These are phyloP conservation scores for Fraxinus americana DNA, from an alignment of 257 asterid genomes.

Conservation along the genomic window DNA sequence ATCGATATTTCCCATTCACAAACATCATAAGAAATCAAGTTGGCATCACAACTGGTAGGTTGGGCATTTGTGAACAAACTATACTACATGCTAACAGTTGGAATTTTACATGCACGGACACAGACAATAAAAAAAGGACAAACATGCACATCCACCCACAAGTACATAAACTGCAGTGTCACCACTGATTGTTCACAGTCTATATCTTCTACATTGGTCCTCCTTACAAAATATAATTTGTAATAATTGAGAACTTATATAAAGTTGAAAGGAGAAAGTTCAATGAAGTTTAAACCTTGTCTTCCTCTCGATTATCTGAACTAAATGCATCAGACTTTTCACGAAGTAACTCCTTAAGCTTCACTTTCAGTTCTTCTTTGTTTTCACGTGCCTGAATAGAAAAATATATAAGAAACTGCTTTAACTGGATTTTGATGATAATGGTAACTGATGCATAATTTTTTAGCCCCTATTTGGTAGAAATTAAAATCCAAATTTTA, in stretches of 20 bases:
- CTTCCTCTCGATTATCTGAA: slow-evolving; percentile 73
- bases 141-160: neutral
- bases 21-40: neutral
- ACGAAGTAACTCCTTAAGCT: slow-evolving; percentile 78
- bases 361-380: slow-evolving; percentile 78
- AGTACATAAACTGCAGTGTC: neutral
- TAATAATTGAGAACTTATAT: neutral
- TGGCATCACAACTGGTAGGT: neutral
- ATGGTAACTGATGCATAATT: slow-evolving; percentile 1
- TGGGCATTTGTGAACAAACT: neutral
- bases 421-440: neutral
- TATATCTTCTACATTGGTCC: neutral
- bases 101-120: neutral
- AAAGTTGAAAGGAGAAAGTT: neutral
- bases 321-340: slow-evolving; percentile 80
- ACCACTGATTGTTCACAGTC: neutral
- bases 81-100: neutral
- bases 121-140: neutral
- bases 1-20: neutral
- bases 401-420: slow-evolving; percentile 13
- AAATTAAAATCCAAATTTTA: too few species aligned
- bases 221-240: neutral
- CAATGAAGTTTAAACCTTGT: slow-evolving; percentile 57
- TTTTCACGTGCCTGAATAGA: slow-evolving; percentile 56
- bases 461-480: too few species aligned